Evolutionary conservation across 2,329 filamentous ascomycete species (phyloP).

Genomic region (Dothideomycetes sp.): DNA sequence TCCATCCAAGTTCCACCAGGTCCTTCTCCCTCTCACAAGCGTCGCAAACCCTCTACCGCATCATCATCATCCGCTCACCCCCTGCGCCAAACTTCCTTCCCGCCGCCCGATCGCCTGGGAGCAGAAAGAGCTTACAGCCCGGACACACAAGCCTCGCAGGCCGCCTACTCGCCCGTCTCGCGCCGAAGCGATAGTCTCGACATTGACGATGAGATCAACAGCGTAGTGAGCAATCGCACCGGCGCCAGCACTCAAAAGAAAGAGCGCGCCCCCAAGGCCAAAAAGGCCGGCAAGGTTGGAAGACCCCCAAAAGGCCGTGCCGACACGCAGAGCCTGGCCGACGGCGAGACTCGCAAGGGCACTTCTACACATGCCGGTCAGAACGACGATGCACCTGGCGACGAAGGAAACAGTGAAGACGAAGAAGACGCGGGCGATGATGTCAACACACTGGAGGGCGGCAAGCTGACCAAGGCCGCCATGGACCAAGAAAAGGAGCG

Average conservation of each 20-base stretch:
- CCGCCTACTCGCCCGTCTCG: slow-evolving; percentile 10
- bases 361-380: slow-evolving; percentile 19
- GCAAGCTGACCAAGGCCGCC: slow-evolving; percentile 46
- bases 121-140: slow-evolving; percentile 14
- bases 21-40: slow-evolving; percentile 43
- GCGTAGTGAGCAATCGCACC: slow-evolving; percentile 21
- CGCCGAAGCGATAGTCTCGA: slow-evolving; percentile 18
- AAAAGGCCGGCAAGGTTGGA: slow-evolving; percentile 14
- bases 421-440: slow-evolving; percentile 49
- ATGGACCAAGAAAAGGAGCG: slow-evolving; percentile 60
- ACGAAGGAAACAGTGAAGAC: slow-evolving; percentile 36
- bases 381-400: slow-evolving; percentile 36
- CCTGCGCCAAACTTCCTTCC: slow-evolving; percentile 73
- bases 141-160: slow-evolving; percentile 13
- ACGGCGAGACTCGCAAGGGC: slow-evolving; percentile 13
- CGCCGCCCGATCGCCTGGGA: slow-evolving; percentile 42
- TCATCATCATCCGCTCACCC: slow-evolving; percentile 54
- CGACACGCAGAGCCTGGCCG: slow-evolving; percentile 12
- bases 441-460: slow-evolving; percentile 47
- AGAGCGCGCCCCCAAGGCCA: slow-evolving; percentile 33
- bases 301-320: slow-evolving; percentile 9
- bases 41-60: slow-evolving; percentile 60
- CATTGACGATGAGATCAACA: slow-evolving; percentile 28
- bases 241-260: not conserved
- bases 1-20: slow-evolving; percentile 44